These are phyloP conservation scores for Taxawa tesnikishii DNA, from an alignment of 2,329 filamentous ascomycete species.

Conservation along the genomic window DNA sequence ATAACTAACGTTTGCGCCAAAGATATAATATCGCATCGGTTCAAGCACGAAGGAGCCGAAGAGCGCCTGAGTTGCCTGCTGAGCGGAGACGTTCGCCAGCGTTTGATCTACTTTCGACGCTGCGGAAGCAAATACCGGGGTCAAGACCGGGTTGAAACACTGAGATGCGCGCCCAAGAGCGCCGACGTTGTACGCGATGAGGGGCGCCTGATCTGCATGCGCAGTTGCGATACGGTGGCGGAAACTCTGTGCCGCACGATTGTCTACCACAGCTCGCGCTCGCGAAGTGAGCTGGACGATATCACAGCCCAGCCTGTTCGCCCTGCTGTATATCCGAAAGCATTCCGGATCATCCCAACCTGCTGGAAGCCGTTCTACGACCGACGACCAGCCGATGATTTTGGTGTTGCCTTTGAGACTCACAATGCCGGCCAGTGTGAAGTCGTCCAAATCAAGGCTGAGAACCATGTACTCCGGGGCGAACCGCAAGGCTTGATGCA, in stretches of 20 bases:
- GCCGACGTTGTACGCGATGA: conserved; percentile 56
- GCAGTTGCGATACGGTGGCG: conserved; percentile 41
- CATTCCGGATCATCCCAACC: conserved; percentile 47
- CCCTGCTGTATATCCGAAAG: conserved; percentile 45
- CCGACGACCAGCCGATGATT: conserved; percentile 47
- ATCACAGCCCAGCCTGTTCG: conserved; percentile 46
- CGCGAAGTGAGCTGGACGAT: conserved; percentile 49
- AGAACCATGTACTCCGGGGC: conserved; percentile 34
- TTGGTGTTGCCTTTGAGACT: conserved; percentile 43
- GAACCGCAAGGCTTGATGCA: too few relatives aligned
- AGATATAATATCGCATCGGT: conserved; percentile 59
- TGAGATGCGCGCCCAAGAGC: conserved; percentile 50
- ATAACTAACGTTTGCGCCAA: conserved; percentile 60
- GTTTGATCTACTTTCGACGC: too few relatives aligned
- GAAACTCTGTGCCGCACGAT: conserved; percentile 47
- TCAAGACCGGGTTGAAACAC: conserved; percentile 54
- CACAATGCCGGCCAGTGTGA: conserved; percentile 38
- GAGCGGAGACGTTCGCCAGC: too few relatives aligned
- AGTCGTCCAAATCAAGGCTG: conserved; percentile 47
- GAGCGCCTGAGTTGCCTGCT: conserved; percentile 51
- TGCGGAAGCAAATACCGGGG: conserved; percentile 38
- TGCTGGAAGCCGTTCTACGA: conserved; percentile 26
- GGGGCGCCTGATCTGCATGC: too few relatives aligned
- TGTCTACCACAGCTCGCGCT: conserved; percentile 46
- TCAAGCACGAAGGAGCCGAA: conserved; percentile 57